Base-by-base conservation (phyloP, 2,329 filamentous ascomycete species). In the Laburnicola sp. region DNA sequence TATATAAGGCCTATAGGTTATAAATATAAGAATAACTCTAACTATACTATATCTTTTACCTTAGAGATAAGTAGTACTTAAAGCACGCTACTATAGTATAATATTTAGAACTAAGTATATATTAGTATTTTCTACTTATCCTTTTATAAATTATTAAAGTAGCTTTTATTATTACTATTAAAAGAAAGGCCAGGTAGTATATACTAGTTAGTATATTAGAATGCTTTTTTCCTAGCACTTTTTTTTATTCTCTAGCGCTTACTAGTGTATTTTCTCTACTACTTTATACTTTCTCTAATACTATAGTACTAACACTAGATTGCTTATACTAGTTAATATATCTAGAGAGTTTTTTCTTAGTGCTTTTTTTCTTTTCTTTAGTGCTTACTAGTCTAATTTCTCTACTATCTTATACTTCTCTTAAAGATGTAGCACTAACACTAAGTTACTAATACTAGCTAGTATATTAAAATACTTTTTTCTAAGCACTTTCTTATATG, bases 201-300 rank as follows among this genome's bases (percentile, higher is more conserved):
- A 40, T 40, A 26, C 38, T 40, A 6, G 9, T 28, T 10, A 40
- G 11, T 2, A 38, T 50, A 28, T 44, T 3, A 10, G 27, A 16
- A 38, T 50, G 47, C 10, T 43, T 25, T 41, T 22, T 25, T 30
- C 39, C 39, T 22, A 41, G 39, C 39, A 3, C 32, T 31, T 48
- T 48, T 44, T 34, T 27, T 9, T 3, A 30, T n/a, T 32, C 44
- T 47, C 36, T 23, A 53, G 31, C 30, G 42, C 46, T 37, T 34
- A 44, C 21, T 32, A 47, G 22, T 41, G 27, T 28, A 54, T 41
- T 28, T 2, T n/a, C 39, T 51, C 38, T 2, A 44, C 54, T 41
- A 55, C 32, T 5, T 56, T 21, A 36, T 52, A 53, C 34, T 50
- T 45, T 43, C 53, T 48, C 38, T 50, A 3, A 35, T 25, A 25